phyloP scores from a whole-genome alignment of 2,329 filamentous ascomycete species.

The Westerdykella sp. region DNA sequence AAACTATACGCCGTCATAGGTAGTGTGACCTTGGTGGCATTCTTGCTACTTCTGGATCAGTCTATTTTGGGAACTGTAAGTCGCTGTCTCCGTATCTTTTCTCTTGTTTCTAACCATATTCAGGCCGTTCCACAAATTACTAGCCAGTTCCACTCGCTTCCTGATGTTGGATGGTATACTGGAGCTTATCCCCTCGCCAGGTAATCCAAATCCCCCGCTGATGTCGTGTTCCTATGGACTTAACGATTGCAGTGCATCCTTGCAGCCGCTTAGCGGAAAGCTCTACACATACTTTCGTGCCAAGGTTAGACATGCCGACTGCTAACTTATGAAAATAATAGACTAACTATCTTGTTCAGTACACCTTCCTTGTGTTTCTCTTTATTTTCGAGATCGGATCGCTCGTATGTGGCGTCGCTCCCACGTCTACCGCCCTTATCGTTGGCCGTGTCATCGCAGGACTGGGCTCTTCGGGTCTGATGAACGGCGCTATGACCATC shows the following conservation, averaged over 20 bases:
- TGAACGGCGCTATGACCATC: background rate
- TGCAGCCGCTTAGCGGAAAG: slow-evolving; percentile 22
- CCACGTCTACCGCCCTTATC: slow-evolving; percentile 12
- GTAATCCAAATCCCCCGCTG: slow-evolving; percentile 1
- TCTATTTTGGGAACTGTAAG: slow-evolving; percentile 24
- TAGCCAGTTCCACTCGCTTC: slow-evolving; percentile 18
- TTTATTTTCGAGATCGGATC: slow-evolving; percentile 18
- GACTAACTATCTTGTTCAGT: slow-evolving; percentile 4
- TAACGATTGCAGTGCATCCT: slow-evolving; percentile 7
- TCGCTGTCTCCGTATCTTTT: background rate
- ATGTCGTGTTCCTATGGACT: background rate
- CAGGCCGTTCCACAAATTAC: slow-evolving; percentile 24
- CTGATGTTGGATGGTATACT: slow-evolving; percentile 23
- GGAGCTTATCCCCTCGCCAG: slow-evolving; percentile 16
- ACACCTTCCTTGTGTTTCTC: slow-evolving; percentile 13
- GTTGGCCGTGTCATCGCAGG: slow-evolving; percentile 15
- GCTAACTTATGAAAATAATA: background rate
- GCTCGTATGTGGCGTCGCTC: slow-evolving; percentile 13
- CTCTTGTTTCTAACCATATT: background rate
- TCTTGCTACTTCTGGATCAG: slow-evolving; percentile 19
- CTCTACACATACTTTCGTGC: slow-evolving; percentile 14
- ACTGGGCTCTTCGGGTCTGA: slow-evolving; percentile 9
- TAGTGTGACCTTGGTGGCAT: slow-evolving; percentile 15
- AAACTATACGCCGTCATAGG: slow-evolving; percentile 11
- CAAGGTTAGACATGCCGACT: slow-evolving; percentile 7